A percentile compares a stretch with the other conserved stretches of the same genome.
Evolutionary conservation across 345 rosid genomes (phyloP).

Genomic region (Heritiera littoralis): DNA sequence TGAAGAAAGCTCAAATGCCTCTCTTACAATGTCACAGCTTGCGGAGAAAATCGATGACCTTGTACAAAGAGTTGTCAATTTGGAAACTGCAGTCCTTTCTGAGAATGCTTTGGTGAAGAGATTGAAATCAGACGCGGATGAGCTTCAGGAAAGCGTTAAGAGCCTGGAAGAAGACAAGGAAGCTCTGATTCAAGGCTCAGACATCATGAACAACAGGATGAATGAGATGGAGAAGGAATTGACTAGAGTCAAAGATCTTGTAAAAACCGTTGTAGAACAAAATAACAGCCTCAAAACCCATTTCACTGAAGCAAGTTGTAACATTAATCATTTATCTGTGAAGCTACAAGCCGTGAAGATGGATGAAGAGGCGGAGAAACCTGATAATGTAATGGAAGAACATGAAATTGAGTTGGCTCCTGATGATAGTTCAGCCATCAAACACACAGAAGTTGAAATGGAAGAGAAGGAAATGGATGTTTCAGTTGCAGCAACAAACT

Average conservation of each 20-base stretch:
- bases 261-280: constrained; percentile 45
- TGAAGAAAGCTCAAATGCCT: constrained; percentile 29
- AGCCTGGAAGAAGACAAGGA: constrained; percentile 66
- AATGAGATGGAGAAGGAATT: constrained; percentile 63
- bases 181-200: constrained; percentile 42
- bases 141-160: constrained; percentile 47
- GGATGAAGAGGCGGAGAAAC: constrained; percentile 48
- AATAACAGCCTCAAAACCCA: constrained; percentile 49
- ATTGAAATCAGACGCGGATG: constrained; percentile 60
- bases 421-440: constrained; percentile 12
- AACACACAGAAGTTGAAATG: constrained; percentile 17
- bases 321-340: constrained; percentile 48
- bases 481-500: constrained; percentile 23
- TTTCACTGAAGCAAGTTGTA: constrained; percentile 50
- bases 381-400: constrained; percentile 28
- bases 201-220: constrained; percentile 43
- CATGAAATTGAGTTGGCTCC: neutral
- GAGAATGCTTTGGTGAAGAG: constrained; percentile 61
- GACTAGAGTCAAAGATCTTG: constrained; percentile 46
- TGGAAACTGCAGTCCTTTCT: constrained; percentile 63
- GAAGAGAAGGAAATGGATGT: constrained; percentile 12
- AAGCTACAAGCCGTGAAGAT: constrained; percentile 54
- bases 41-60: constrained; percentile 76
- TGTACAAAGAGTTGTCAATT: constrained; percentile 61
- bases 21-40: constrained; percentile 50